These are phyloP conservation scores for Heritiera littoralis DNA, from an alignment of 345 rosid species.

Conservation along the genomic window DNA sequence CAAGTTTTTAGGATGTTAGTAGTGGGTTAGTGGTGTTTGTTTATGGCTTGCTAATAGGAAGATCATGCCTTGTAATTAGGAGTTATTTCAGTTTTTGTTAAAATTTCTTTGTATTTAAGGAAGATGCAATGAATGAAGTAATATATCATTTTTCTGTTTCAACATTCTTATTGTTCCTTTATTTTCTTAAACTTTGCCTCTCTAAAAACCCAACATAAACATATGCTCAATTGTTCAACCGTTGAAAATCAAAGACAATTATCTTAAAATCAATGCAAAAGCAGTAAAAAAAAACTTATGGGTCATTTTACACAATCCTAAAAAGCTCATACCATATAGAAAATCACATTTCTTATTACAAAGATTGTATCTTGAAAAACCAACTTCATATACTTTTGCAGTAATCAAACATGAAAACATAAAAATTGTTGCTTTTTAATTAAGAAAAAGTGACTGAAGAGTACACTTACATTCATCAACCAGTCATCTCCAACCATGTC, in stretches of 20 bases:
- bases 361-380: conserved; percentile 17
- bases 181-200: too few species aligned
- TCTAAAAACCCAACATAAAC: too few species aligned
- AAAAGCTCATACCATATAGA: background rate
- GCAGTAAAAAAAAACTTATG: background rate
- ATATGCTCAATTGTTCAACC: background rate
- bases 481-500: conserved; percentile 40
- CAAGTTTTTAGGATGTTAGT: too few species aligned
- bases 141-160: too few species aligned
- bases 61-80: too few species aligned
- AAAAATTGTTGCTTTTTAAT: background rate
- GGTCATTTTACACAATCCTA: background rate
- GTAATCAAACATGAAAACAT: too few species aligned
- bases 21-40: too few species aligned
- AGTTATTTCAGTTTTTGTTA: too few species aligned
- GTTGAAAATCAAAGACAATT: background rate
- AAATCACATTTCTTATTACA: background rate
- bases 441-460: background rate
- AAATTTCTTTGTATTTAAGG: too few species aligned
- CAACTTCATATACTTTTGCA: background rate
- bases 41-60: too few species aligned
- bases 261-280: background rate
- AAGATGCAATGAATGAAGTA: too few species aligned
- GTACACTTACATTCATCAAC: conserved; percentile 59
- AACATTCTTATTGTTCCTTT: too few species aligned